Evolutionary conservation across 495 filamentous ascomycete species (phyloP).

Genomic region (Pyrenula aspistea): DNA sequence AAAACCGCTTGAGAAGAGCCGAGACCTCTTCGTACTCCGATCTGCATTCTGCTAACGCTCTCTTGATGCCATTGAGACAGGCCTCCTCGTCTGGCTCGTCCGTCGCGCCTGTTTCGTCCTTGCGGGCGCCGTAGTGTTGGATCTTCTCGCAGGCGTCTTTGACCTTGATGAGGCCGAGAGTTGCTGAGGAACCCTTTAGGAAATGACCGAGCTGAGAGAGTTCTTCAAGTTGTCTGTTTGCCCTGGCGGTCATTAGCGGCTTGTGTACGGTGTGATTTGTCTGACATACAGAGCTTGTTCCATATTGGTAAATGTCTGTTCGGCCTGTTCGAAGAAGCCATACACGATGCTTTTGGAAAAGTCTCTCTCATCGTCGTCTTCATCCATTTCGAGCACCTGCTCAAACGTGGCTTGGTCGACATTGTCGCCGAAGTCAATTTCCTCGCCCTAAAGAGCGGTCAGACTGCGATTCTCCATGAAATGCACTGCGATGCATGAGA

Average conservation of each 20-base stretch:
- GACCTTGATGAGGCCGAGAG: slow-evolving; percentile 83
- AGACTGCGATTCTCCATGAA: too few species aligned
- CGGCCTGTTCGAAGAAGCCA: slow-evolving; percentile 88
- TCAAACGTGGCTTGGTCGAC: slow-evolving; percentile 75
- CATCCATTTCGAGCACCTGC: slow-evolving; percentile 96
- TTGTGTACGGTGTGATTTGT: slow-evolving; percentile 2
- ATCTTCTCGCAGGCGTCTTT: slow-evolving; percentile 93
- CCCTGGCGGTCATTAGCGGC: slow-evolving; percentile 26
- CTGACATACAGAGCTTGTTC: slow-evolving; percentile 54
- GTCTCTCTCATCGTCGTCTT: slow-evolving; percentile 62
- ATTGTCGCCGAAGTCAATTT: slow-evolving; percentile 48
- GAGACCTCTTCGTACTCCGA: slow-evolving; percentile 68
- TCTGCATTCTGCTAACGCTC: slow-evolving; percentile 59
- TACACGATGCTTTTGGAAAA: slow-evolving; percentile 80
- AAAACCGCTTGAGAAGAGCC: slow-evolving; percentile 59
- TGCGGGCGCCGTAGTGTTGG: slow-evolving; percentile 74
- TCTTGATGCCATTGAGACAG: slow-evolving; percentile 55
- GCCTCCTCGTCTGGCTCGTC: slow-evolving; percentile 48
- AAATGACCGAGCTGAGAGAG: slow-evolving; percentile 87
- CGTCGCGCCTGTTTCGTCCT: slow-evolving; percentile 60
- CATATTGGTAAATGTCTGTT: slow-evolving; percentile 79
- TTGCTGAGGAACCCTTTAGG: slow-evolving; percentile 95
- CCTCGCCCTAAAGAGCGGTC: slow-evolving; percentile 5
- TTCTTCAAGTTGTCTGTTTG: slow-evolving; percentile 47
- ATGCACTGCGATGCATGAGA: too few species aligned